Evolutionary conservation across 768 basidiomycete species (phyloP), one percentile per base, ranked within the genome.

Genomic region (Termitomyces sp.): DNA sequence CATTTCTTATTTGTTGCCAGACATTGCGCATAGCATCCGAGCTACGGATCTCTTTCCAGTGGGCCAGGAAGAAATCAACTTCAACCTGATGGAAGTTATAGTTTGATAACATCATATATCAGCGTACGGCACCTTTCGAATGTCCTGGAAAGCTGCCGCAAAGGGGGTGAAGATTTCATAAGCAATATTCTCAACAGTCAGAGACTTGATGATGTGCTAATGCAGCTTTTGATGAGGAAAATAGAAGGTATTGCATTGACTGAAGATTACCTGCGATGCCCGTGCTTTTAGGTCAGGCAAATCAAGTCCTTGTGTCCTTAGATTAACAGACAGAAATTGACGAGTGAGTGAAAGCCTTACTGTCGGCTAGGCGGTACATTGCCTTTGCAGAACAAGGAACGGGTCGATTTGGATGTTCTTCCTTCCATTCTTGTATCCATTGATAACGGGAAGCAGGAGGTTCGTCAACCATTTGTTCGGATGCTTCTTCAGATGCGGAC

Each of bases 161-260:
- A 95, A 94, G 0, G 86, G 83, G 11, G 88, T 90, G 64, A 95
- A 95, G 35, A 89, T 85, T 66, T 95, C 92, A 60, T 88, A 85
- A 2, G 89, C 86, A 49, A 94, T 87, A 67, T 93, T 94, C 13
- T 88, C 81, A 12, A 88, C 81, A 0, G 84, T 85, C 42, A 95
- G 78, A 0, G 84, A 85, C 57, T 83, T 86, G 58, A 84, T 73
- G 42, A 95, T 94, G 66, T 93, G 86, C 82, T 91, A 41, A 49
- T 7, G n/a, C 20, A 52, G 7, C 33, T 25, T 0, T 11, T 49
- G n/a, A 23, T 9, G 20, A 18, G 16, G 20, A 20, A 12, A 23
- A 11, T 22, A 20, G 5, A 43, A 23, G 11, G 1, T 6, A 35
- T 42, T 3, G 16, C 12, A 20, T n/a, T n/a, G n/a, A n/a, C n/a